Evolutionary conservation across 345 rosid genomes (phyloP).

Genomic region (Physaria fendleri): DNA sequence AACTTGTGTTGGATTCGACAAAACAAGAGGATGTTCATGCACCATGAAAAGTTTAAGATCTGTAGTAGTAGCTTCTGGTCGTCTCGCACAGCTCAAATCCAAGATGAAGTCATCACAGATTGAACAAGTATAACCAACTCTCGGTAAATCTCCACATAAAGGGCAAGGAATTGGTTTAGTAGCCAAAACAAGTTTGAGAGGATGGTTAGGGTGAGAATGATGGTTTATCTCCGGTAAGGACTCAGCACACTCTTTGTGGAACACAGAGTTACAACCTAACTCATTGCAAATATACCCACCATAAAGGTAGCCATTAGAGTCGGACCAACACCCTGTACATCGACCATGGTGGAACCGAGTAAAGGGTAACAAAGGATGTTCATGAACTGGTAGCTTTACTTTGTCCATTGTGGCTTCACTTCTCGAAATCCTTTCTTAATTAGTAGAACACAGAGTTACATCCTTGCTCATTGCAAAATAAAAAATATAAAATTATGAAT

Average conservation of each 20-base stretch:
- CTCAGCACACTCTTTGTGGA: not conserved
- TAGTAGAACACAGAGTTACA: too few relatives aligned
- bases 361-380: not conserved
- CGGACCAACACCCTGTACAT: not conserved
- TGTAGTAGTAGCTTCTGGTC: too few relatives aligned
- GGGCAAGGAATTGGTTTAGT: too few relatives aligned
- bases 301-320: not conserved
- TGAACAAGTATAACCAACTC: not conserved
- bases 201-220: not conserved
- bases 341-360: not conserved
- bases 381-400: not conserved
- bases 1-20: not conserved
- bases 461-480: too few relatives aligned
- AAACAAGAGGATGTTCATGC: not conserved
- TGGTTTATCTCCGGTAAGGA: not conserved
- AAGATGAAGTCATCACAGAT: not conserved
- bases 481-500: too few relatives aligned
- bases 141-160: too few relatives aligned
- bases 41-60: not conserved
- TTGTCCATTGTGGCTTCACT: not conserved
- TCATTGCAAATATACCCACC: not conserved
- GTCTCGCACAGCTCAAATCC: not conserved
- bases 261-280: not conserved
- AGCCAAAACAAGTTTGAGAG: not conserved
- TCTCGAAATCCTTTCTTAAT: too few relatives aligned